These are phyloP conservation scores for Leccinum variicolor DNA, from an alignment of 768 basidiomycete species.

Conservation along the genomic window DNA sequence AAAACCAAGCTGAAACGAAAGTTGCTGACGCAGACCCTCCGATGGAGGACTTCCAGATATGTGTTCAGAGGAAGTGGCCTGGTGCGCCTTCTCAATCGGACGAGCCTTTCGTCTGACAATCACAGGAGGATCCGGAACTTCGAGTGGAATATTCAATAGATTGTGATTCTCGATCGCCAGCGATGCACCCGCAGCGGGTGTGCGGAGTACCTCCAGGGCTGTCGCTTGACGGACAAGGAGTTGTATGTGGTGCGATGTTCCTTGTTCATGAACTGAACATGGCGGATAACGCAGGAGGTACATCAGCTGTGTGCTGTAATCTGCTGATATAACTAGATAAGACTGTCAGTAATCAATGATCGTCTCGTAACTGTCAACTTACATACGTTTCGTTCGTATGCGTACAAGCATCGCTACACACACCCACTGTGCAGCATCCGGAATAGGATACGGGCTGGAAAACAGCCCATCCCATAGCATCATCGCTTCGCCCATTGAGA, in stretches of 20 bases:
- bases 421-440: conserved; percentile 80
- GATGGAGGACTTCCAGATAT: conserved; percentile 18
- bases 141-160: conserved; percentile 66
- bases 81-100: conserved; percentile 30
- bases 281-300: conserved; percentile 82
- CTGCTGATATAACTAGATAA: conserved; percentile 71
- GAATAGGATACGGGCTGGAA: conserved; percentile 68
- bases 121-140: conserved; percentile 50
- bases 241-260: conserved; percentile 52
- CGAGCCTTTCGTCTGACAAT: conserved; percentile 36
- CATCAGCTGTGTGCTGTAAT: conserved; percentile 85
- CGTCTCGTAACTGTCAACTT: conserved; percentile 28
- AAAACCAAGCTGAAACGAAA: conserved; percentile 48
- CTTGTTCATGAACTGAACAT: conserved; percentile 30
- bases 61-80: conserved; percentile 19
- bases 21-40: conserved; percentile 39
- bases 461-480: conserved; percentile 95
- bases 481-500: conserved; percentile 77
- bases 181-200: conserved; percentile 70
- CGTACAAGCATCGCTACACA: conserved; percentile 95
- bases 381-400: conserved; percentile 77
- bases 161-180: conserved; percentile 81
- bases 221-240: conserved; percentile 84
- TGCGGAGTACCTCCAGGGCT: conserved; percentile 71
- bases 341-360: conserved; percentile 10